Evolutionary conservation across 148 eudicot species (phyloP).

Genomic region (Persicaria maculosa): DNA sequence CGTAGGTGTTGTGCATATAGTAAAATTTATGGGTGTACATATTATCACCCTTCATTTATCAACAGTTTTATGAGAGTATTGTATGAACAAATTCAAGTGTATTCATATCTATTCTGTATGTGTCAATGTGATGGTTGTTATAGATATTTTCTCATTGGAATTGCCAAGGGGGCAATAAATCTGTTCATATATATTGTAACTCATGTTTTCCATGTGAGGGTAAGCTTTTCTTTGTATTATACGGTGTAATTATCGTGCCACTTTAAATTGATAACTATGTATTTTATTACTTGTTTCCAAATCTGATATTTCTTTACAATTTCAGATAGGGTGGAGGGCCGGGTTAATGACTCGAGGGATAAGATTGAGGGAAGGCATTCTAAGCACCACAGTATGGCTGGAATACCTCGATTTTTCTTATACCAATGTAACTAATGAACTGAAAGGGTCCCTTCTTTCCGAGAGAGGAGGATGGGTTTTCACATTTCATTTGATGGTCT

Average conservation of each 20-base stretch:
- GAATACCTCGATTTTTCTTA: not conserved
- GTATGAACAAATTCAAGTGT: constrained; percentile 42
- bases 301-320: constrained; percentile 12
- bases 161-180: constrained; percentile 44
- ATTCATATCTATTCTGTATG: constrained; percentile 37
- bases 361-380: constrained; percentile 73
- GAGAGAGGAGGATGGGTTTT: no score
- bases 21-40: no score
- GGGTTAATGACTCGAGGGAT: constrained; percentile 58
- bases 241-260: not conserved
- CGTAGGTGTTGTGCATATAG: no score
- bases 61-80: constrained; percentile 40
- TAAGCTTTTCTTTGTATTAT: constrained; percentile 34
- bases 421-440: no score
- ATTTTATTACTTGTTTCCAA: constrained; percentile 12
- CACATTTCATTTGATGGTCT: no score
- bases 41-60: constrained; percentile 33
- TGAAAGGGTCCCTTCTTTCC: no score
- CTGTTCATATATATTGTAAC: constrained; percentile 50
- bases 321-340: constrained; percentile 55
- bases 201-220: constrained; percentile 51
- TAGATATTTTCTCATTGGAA: constrained; percentile 46
- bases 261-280: not conserved
- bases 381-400: constrained; percentile 24
- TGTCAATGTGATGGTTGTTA: constrained; percentile 45